Conservation (phyloP, 768 basidiomycete genomes). For the Mycena belliarum region DNA sequence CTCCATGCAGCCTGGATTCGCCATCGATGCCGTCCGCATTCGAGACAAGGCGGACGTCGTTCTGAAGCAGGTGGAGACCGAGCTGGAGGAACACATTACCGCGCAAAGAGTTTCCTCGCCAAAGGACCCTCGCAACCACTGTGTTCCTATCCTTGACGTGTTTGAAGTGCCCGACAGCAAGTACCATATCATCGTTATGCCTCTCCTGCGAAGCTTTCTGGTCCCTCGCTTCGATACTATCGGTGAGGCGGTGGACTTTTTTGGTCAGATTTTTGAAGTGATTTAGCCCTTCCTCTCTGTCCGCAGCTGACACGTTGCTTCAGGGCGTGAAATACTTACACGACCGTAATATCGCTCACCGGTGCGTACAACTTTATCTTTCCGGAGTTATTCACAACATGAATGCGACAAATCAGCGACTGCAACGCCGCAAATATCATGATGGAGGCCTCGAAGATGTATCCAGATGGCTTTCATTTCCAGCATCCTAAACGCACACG, state of each 20-base stretch:
- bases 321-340: not conserved
- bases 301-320: not conserved
- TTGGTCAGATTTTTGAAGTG: slow-evolving; percentile 33
- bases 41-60: not conserved
- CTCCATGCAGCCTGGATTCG: not conserved
- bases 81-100: not conserved
- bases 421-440: not conserved
- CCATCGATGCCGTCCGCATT: not conserved
- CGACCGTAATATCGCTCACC: not conserved
- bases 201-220: slow-evolving; percentile 11
- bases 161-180: not conserved
- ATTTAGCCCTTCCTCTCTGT: not conserved
- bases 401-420: not conserved
- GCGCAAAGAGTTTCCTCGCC: not conserved
- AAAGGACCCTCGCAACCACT: not conserved
- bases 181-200: not conserved
- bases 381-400: not conserved
- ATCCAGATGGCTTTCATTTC: not conserved
- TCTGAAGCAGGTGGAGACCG: not conserved
- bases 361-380: not conserved
- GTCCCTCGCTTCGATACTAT: slow-evolving; percentile 29
- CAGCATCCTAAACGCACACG: not conserved
- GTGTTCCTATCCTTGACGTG: not conserved
- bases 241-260: slow-evolving; percentile 34
- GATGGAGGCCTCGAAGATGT: not conserved